phyloP scores from a whole-genome alignment of 2,329 filamentous ascomycete species.

The Gyromitra esculenta region DNA sequence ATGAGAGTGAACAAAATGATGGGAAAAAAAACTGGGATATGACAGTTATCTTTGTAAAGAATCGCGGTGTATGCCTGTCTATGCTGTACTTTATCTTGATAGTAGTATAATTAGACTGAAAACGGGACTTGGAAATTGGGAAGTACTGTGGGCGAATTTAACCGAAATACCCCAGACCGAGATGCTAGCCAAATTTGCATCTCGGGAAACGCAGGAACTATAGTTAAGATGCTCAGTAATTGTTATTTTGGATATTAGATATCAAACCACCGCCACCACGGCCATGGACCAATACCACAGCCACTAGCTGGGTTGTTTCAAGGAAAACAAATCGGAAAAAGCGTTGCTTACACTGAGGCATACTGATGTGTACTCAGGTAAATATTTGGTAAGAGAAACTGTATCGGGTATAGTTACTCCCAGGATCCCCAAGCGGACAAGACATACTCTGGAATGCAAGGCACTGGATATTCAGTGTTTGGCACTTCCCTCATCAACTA shows the following conservation, averaged over 20 bases:
- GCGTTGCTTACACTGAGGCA: background rate
- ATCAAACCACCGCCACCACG: conserved; percentile 16
- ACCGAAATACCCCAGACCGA: conserved; percentile 30
- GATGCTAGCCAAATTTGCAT: conserved; percentile 25
- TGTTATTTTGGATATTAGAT: background rate
- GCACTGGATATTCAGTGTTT: conserved; percentile 25
- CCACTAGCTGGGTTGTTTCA: background rate
- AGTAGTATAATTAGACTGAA: conserved; percentile 20
- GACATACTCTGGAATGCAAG: conserved; percentile 1
- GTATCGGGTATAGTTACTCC: conserved; percentile 30
- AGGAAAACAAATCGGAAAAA: conserved; percentile 24
- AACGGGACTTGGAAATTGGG: conserved; percentile 22
- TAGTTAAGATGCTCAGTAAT: conserved; percentile 24
- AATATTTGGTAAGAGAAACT: conserved; percentile 39
- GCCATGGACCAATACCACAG: too few species aligned
- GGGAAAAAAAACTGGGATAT: conserved; percentile 24
- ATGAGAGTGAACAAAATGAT: conserved; percentile 22
- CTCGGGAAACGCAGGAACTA: conserved; percentile 46
- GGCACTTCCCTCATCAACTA: conserved; percentile 10
- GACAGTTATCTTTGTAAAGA: conserved; percentile 34
- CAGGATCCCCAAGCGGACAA: conserved; percentile 1
- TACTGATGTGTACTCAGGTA: conserved; percentile 15
- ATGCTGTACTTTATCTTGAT: conserved; percentile 19
- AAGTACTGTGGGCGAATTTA: conserved; percentile 34
- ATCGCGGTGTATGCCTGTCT: conserved; percentile 2